Evolutionary conservation across 345 rosid genomes (phyloP).

Genomic region (Microthlaspi erraticum): DNA sequence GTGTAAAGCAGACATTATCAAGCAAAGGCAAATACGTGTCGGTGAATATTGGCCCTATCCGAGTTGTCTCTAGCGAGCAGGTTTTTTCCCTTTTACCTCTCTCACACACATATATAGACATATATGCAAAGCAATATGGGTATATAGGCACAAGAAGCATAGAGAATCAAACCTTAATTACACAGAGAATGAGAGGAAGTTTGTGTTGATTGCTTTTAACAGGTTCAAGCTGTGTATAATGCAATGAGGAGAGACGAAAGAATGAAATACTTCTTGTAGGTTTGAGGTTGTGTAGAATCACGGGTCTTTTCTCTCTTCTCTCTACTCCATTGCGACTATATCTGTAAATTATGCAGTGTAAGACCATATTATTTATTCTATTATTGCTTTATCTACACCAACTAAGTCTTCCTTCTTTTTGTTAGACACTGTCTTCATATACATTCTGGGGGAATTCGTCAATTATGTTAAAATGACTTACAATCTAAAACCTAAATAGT

Average conservation of each 20-base stretch:
- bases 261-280: conserved; percentile 83
- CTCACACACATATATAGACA: background rate
- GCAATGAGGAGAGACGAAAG: conserved; percentile 93
- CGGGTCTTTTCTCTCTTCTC: conserved; percentile 15
- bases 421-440: conserved; percentile 19
- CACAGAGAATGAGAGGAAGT: conserved; percentile 3
- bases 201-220: conserved; percentile 44
- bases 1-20: conserved; percentile 82
- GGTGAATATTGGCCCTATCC: conserved; percentile 89
- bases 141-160: conserved; percentile 10
- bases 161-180: background rate
- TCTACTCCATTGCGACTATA: conserved; percentile 27
- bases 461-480: too few species aligned
- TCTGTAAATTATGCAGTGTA: conserved; percentile 45
- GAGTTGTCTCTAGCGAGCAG: conserved; percentile 88
- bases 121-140: conserved; percentile 10
- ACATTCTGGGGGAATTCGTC: background rate
- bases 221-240: conserved; percentile 94
- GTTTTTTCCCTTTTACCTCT: conserved; percentile 43
- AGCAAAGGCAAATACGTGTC: conserved; percentile 90
- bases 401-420: background rate
- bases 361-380: conserved; percentile 30
- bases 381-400: conserved; percentile 18
- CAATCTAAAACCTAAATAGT: background rate
- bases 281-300: conserved; percentile 24